Base-by-base conservation (phyloP, 345 rosid species). In the Citrus hindsii region DNA sequence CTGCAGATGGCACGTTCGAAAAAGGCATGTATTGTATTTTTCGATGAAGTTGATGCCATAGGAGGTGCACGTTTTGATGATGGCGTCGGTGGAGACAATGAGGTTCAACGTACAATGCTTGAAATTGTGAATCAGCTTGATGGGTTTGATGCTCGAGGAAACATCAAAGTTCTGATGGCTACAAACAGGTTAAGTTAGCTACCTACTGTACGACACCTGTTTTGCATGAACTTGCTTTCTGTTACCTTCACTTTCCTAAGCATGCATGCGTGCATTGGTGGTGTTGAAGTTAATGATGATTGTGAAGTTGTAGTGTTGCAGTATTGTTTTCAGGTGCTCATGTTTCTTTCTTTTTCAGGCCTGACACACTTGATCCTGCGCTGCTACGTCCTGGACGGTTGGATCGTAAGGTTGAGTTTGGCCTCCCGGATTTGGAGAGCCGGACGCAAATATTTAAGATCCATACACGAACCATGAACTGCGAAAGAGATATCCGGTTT, bases 111-210 rank as follows among this genome's bases (percentile, higher is more conserved):
- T 5, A 93, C 98, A 2, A 89, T 92, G 98, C 92, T 93, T 81
- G 97, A 92, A 85, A 92, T 94, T 59, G 98, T 66, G 69, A 66
- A 66, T 35, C 69, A 66, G 25, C 69, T 66, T 66, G 69, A 66
- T 66, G 69, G 69, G 8, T 93, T 93, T 73, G 95, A 93, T 48
- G 94, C 99, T 33, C 93, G 97, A 53, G 99, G 98, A 73, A 95
- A 95, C 84, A 95, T 95, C 81, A 93, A 95, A 85, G 99, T 95
- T 24, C 87, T 95, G 16, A 95, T 95, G 99, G 99, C 99, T 63
- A 95, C 99, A 32, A 95, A 95, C 86, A 93, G 99, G 99, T 93
- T 6, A 58, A 77, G 14, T 69, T 67, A 13, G 72, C 72, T 51
- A 10, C 4, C 42, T 30, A 7, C 4, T 12, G 32, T 28, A 30